These are phyloP conservation scores for Gossypium armourianum DNA, from an alignment of 441 rosid genomes.

Conservation along the genomic window DNA sequence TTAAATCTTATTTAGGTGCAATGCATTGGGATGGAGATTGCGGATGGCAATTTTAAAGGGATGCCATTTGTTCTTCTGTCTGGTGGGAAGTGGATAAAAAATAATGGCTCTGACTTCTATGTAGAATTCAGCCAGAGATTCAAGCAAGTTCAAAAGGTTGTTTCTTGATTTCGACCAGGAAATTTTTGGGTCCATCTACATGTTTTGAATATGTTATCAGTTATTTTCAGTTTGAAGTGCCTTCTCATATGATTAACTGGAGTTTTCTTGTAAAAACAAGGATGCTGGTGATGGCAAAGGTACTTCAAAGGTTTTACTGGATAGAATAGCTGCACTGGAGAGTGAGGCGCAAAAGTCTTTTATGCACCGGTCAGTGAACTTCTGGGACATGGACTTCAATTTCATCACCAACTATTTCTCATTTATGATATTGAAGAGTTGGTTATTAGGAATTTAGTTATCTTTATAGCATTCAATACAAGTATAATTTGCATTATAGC, in stretches of 20 bases:
- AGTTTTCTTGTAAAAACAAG: conserved; percentile 28
- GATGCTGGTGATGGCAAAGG: conserved; percentile 69
- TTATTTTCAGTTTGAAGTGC: conserved; percentile 1
- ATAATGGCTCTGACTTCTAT: conserved; percentile 71
- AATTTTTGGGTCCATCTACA: not conserved
- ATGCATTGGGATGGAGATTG: conserved; percentile 58
- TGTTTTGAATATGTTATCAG: not conserved
- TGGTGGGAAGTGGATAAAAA: conserved; percentile 74
- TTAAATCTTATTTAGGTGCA: conserved; percentile 47
- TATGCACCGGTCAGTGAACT: conserved; percentile 79
- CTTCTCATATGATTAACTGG: conserved; percentile 8
- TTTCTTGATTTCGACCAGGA: conserved; percentile 8
- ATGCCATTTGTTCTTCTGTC: conserved; percentile 79
- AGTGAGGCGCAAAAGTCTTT: conserved; percentile 95
- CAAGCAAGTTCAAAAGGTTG: conserved; percentile 60
- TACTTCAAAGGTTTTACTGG: conserved; percentile 67
- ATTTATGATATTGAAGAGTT: not conserved
- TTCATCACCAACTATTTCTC: not conserved
- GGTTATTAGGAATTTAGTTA: not conserved
- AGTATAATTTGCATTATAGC: not conserved
- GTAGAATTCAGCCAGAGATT: conserved; percentile 40
- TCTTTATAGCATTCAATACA: not conserved
- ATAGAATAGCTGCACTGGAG: conserved; percentile 67
- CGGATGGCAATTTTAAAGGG: conserved; percentile 57
- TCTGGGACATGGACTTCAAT: conserved; percentile 4